Evolutionary conservation across 192 early-diverging fungal species (phyloP).

Genomic region (Physocladia obscura): DNA sequence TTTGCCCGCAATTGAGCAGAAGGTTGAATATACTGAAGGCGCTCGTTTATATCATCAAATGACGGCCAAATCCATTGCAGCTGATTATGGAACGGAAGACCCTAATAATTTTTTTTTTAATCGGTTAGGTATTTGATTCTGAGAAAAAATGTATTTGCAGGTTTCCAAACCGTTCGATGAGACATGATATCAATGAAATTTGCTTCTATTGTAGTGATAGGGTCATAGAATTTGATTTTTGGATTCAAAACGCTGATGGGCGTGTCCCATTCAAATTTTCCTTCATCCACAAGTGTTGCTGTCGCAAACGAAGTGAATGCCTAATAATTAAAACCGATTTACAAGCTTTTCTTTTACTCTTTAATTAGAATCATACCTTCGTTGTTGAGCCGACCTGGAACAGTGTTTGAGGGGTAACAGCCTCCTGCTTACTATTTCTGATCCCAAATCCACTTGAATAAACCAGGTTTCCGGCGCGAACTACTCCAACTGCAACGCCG

Average conservation of each 20-base stretch:
- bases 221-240: conserved; percentile 8
- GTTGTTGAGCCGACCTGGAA: conserved; percentile 29
- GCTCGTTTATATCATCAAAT: neutral
- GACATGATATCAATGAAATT: conserved; percentile 20
- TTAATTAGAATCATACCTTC: neutral
- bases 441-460: neutral
- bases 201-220: neutral
- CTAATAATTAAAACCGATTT: neutral
- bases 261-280: conserved; percentile 3
- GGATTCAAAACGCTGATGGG: conserved; percentile 3
- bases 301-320: conserved; percentile 20
- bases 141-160: too few relatives aligned
- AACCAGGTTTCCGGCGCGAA: conserved; percentile 6
- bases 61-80: neutral
- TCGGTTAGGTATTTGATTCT: neutral
- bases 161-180: conserved; percentile 22
- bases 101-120: too few relatives aligned
- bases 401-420: conserved; percentile 14
- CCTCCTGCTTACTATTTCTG: conserved; percentile 9
- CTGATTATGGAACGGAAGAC: conserved; percentile 7
- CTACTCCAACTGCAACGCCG: conserved; percentile 15
- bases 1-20: conserved; percentile 16
- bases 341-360: too few relatives aligned
- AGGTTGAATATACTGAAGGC: conserved; percentile 13
- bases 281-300: conserved; percentile 8